Conservation (phyloP, 2,329 filamentous ascomycete genomes). For the Allantophomopsis cytisporea region DNA sequence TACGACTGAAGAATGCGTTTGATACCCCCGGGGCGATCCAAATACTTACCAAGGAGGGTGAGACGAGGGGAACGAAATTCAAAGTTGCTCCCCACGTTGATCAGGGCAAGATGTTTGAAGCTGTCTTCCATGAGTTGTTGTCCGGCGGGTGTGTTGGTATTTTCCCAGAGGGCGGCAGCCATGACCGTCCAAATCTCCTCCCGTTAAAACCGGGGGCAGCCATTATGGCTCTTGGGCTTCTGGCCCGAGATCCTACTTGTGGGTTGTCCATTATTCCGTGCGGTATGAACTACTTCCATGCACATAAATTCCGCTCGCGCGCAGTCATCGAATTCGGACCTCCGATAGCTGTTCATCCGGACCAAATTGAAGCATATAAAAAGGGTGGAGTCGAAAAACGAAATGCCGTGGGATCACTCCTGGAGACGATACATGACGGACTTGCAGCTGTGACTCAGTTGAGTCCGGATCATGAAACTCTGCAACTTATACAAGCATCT, state of each 20-base stretch:
- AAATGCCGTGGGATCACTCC: constrained; percentile 68
- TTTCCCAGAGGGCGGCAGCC: constrained; percentile 92
- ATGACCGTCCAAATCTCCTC: constrained; percentile 82
- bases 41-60: constrained; percentile 71
- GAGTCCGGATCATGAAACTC: constrained; percentile 87
- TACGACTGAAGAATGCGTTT: constrained; percentile 79
- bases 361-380: constrained; percentile 76
- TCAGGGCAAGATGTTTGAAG: constrained; percentile 85
- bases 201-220: constrained; percentile 92
- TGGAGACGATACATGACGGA: constrained; percentile 75
- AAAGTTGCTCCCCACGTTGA: constrained; percentile 88
- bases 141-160: constrained; percentile 86
- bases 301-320: constrained; percentile 91
- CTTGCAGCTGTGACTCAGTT: constrained; percentile 82
- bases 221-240: constrained; percentile 85
- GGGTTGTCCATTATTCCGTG: constrained; percentile 87
- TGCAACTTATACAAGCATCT: constrained; percentile 75
- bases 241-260: constrained; percentile 72
- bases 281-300: constrained; percentile 98
- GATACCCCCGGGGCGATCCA: constrained; percentile 60
- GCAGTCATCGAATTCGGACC: constrained; percentile 90
- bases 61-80: constrained; percentile 67
- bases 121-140: constrained; percentile 74
- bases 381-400: constrained; percentile 67
- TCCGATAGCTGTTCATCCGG: constrained; percentile 66